Percentiles rank a stretch among this genome's conserved stretches.
Conservation (phyloP, 345 rosid genomes). For the Erucastrum elatum region DNA sequence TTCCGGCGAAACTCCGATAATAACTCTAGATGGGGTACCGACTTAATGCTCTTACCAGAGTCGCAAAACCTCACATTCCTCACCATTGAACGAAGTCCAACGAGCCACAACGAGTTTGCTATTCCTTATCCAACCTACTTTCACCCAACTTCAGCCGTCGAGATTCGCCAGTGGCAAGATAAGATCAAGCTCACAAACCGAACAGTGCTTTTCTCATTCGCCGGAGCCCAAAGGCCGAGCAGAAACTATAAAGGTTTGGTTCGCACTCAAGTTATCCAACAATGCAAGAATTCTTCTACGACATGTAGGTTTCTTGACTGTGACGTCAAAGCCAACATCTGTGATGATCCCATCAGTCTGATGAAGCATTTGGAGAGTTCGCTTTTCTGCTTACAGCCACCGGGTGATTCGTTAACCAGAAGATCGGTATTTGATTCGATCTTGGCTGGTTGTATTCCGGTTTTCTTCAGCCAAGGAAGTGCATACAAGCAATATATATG, state of each 20-base stretch:
- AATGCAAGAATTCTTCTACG: conserved; percentile 40
- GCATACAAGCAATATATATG: conserved; percentile 56
- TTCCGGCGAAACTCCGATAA: conserved; percentile 36
- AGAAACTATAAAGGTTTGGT: conserved; percentile 35
- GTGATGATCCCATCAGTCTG: conserved; percentile 46
- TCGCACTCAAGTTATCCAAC: conserved; percentile 45
- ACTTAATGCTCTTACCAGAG: conserved; percentile 51
- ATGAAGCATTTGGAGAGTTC: conserved; percentile 46
- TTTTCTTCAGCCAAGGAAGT: conserved; percentile 57
- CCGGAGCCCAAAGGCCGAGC: conserved; percentile 52
- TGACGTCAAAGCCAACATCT: conserved; percentile 20
- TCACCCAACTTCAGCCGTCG: conserved; percentile 45
- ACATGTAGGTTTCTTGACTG: conserved; percentile 52
- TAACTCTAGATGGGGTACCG: conserved; percentile 51
- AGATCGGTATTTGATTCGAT: conserved; percentile 63
- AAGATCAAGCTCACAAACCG: conserved; percentile 35
- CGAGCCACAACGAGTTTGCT: conserved; percentile 50
- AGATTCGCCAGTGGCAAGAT: conserved; percentile 53
- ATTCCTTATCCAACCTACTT: conserved; percentile 67
- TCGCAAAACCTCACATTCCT: conserved; percentile 51
- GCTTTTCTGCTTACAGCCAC: conserved; percentile 56
- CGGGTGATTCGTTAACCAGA: conserved; percentile 64
- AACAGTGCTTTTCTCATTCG: conserved; percentile 46
- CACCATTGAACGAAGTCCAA: conserved; percentile 48
- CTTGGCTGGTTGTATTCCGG: conserved; percentile 49